A percentile compares a stretch with the other conserved stretches of the same genome.
Evolutionary conservation across 176 grass and related monocot species (phyloP).

Genomic region (Chloris gayana): DNA sequence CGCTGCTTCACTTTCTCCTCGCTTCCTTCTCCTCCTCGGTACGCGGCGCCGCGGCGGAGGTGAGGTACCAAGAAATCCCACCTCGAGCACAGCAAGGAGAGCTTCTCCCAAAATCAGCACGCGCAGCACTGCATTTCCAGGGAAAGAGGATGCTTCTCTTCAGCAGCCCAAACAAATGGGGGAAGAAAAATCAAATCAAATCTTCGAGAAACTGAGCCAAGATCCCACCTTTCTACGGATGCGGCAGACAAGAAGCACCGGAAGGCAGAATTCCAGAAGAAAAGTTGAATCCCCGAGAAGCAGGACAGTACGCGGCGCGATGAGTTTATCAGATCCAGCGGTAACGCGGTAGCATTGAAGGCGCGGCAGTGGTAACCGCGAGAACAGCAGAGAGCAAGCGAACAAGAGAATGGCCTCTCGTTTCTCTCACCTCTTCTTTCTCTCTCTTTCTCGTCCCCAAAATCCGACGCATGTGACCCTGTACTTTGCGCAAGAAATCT

Average conservation of each 20-base stretch:
- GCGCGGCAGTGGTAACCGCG: conserved; percentile 33
- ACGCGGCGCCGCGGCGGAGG: not conserved
- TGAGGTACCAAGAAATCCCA: conserved; percentile 24
- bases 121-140: conserved; percentile 14
- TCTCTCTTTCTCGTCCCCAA: not conserved
- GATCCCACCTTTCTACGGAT: conserved; percentile 34
- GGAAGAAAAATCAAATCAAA: not conserved
- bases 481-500: conserved; percentile 18
- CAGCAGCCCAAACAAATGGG: not conserved
- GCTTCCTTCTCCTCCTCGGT: not conserved
- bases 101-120: conserved; percentile 27
- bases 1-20: not conserved
- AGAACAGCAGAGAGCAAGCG: conserved; percentile 23
- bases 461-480: conserved; percentile 38
- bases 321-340: conserved; percentile 46
- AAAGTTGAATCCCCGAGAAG: not conserved
- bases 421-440: not conserved
- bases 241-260: not conserved
- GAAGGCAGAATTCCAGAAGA: not conserved
- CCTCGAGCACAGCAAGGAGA: conserved; percentile 12
- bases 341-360: conserved; percentile 51
- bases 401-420: not conserved
- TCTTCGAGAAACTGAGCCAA: conserved; percentile 28
- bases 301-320: conserved; percentile 9
- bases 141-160: not conserved